phyloP scores from a whole-genome alignment of 148 eudicot genomes.

The Nyssa sinensis region DNA sequence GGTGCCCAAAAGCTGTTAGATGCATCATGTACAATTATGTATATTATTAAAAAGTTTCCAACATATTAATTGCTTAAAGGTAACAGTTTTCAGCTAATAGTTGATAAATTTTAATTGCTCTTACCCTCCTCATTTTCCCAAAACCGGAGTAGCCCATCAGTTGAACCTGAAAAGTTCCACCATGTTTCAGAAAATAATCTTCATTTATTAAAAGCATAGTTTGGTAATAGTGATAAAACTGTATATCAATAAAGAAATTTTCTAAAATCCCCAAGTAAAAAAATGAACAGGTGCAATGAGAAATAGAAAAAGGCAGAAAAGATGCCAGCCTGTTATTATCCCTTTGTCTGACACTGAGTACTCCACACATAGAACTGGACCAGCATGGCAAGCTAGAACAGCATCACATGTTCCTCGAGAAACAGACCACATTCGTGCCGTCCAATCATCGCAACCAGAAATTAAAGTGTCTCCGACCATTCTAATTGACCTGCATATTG shows the following conservation, averaged over 20 bases:
- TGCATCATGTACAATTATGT: background rate
- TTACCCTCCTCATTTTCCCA: conserved; percentile 91
- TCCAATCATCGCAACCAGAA: conserved; percentile 98
- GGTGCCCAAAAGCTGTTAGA: background rate
- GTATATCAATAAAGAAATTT: background rate
- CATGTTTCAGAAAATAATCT: conserved; percentile 15
- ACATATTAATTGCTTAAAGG: background rate
- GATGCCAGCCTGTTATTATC: conserved; percentile 59
- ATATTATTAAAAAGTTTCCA: background rate
- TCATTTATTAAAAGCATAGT: background rate
- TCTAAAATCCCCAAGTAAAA: background rate
- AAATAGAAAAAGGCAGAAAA: background rate
- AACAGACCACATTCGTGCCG: conserved; percentile 93
- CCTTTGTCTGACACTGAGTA: conserved; percentile 80
- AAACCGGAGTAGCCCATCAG: conserved; percentile 82
- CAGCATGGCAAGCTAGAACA: conserved; percentile 90
- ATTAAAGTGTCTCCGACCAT: conserved; percentile 88
- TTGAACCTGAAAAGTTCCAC: conserved; percentile 52
- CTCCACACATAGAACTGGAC: conserved; percentile 79
- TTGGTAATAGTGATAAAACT: background rate
- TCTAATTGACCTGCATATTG: conserved; percentile 62
- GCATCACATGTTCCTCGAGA: conserved; percentile 95
- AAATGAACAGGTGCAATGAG: too few relatives aligned
- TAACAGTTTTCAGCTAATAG: background rate
- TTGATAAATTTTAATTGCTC: conserved; percentile 9